phyloP scores from a whole-genome alignment of 768 basidiomycete genomes.

The Tremella yokohamensis region DNA sequence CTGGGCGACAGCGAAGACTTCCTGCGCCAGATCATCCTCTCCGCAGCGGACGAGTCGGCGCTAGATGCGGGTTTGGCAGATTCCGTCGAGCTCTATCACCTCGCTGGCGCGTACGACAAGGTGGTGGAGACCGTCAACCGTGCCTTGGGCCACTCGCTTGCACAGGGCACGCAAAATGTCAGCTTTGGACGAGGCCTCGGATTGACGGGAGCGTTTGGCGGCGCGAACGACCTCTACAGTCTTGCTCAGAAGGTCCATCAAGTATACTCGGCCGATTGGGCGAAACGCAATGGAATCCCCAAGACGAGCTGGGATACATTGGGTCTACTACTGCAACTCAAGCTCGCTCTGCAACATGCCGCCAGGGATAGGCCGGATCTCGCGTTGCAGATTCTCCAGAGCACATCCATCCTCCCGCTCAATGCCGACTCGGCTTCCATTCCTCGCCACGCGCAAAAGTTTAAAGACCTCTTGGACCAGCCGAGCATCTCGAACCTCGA shows the following conservation, averaged over 20 bases:
- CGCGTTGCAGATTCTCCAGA: conserved; percentile 82
- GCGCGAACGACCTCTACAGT: conserved; percentile 60
- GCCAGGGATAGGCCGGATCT: conserved; percentile 67
- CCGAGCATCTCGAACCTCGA: conserved; percentile 85
- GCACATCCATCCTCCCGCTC: conserved; percentile 79
- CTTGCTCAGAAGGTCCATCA: conserved; percentile 73
- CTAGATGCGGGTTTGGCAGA: conserved; percentile 79
- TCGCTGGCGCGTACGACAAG: conserved; percentile 83
- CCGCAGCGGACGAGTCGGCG: conserved; percentile 75
- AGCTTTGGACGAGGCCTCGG: conserved; percentile 50
- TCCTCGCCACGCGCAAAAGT: conserved; percentile 80
- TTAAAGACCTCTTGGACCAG: conserved; percentile 72
- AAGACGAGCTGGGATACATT: conserved; percentile 62
- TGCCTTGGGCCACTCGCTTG: conserved; percentile 77
- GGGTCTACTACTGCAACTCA: conserved; percentile 65
- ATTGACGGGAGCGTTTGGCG: conserved; percentile 49
- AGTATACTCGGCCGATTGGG: conserved; percentile 62
- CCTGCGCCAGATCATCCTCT: conserved; percentile 75
- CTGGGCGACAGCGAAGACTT: conserved; percentile 65
- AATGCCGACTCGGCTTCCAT: conserved; percentile 79
- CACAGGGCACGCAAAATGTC: conserved; percentile 53
- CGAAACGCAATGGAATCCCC: conserved; percentile 66
- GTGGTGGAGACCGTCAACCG: conserved; percentile 83
- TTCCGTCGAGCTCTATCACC: conserved; percentile 91
- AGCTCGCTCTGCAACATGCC: conserved; percentile 76